Percentiles rank a stretch among this genome's conserved stretches.
Conservation (phyloP, 1,284 basidiomycete genomes). For the Ceratobasidium sp. region DNA sequence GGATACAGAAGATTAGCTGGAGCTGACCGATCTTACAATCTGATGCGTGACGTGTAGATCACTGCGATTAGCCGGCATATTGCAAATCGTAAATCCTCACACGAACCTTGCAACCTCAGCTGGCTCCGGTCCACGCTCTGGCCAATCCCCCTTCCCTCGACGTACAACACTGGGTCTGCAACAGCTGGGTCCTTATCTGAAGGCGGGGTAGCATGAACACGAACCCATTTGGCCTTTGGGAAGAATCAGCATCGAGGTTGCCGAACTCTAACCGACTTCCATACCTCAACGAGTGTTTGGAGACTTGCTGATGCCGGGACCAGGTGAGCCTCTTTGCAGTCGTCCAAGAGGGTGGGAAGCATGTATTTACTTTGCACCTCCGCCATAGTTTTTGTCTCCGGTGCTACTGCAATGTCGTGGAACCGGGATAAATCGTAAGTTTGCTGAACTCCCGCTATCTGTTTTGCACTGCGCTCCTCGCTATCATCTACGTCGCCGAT, state of each 20-base stretch:
- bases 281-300: not conserved
- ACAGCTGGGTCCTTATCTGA: not conserved
- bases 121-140: not conserved
- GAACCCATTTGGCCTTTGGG: not conserved
- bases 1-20: conserved; percentile 4
- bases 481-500: not conserved
- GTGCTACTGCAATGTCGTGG: conserved; percentile 5
- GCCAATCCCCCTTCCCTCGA: not conserved
- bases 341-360: not conserved
- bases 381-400: not conserved
- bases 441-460: not conserved
- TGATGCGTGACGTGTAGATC: not conserved
- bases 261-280: conserved; percentile 1
- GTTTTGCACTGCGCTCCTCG: conserved; percentile 6
- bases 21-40: not conserved
- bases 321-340: not conserved
- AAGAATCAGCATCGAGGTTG: not conserved
- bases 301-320: not conserved
- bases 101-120: not conserved
- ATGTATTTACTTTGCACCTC: not conserved
- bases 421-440: not conserved
- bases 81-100: not conserved
- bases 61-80: not conserved
- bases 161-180: conserved; percentile 10
- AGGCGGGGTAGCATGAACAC: not conserved